These are phyloP conservation scores for Aaosphaeria pasadenensis DNA, from an alignment of 2,329 filamentous ascomycete genomes.

Conservation along the genomic window DNA sequence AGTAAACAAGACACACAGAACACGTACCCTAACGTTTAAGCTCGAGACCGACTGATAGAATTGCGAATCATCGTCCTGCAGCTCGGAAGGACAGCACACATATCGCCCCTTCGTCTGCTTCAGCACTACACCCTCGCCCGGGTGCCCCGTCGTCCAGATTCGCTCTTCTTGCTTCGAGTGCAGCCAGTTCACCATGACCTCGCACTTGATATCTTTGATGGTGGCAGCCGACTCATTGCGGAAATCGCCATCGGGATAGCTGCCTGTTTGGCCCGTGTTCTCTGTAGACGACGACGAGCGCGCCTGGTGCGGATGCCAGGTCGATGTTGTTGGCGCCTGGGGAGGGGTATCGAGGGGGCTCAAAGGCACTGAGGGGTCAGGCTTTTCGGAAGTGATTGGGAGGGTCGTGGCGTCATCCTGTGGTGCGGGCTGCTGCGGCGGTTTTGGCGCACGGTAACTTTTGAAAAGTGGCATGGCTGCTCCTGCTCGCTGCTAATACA, in stretches of 20 bases:
- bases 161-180: conserved; percentile 60
- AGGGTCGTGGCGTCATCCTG: too few species aligned
- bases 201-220: conserved; percentile 54
- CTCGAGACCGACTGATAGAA: conserved; percentile 50
- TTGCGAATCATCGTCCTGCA: conserved; percentile 44
- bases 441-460: too few species aligned
- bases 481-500: too few species aligned
- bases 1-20: not conserved
- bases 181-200: conserved; percentile 64
- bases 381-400: too few species aligned
- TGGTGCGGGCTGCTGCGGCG: too few species aligned
- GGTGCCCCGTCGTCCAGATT: conserved; percentile 46
- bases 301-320: too few species aligned
- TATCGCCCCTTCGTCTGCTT: conserved; percentile 53
- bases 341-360: too few species aligned
- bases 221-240: conserved; percentile 43
- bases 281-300: too few species aligned
- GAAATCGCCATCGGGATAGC: conserved; percentile 21
- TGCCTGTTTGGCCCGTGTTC: too few species aligned
- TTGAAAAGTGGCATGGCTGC: too few species aligned
- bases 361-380: too few species aligned
- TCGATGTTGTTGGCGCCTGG: too few species aligned
- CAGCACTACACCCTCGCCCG: conserved; percentile 55
- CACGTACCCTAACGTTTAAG: conserved; percentile 54
- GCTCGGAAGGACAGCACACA: conserved; percentile 49